Evolutionary conservation across 1,284 basidiomycete genomes (phyloP).

Genomic region (Chalciporus sp.): DNA sequence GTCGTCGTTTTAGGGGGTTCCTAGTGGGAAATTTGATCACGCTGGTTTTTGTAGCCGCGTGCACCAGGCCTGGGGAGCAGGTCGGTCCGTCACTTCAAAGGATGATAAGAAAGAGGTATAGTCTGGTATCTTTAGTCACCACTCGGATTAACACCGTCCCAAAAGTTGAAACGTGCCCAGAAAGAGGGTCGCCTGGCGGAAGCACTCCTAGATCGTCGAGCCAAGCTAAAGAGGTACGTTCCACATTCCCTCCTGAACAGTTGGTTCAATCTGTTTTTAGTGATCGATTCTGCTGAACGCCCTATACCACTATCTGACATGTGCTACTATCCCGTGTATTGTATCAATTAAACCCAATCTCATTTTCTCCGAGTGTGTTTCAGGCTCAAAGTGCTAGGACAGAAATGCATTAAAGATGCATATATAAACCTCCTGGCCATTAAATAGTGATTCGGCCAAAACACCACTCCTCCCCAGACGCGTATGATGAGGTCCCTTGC

Average conservation of each 20-base stretch:
- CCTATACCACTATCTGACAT: constrained; percentile 11
- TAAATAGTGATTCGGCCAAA: constrained; percentile 1
- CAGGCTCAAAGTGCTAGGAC: constrained; percentile 2
- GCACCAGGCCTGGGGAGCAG: constrained; percentile 88
- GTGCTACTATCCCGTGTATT: constrained; percentile 8
- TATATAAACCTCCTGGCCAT: constrained; percentile 9
- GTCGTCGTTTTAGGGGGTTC: constrained; percentile 34
- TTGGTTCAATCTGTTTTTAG: constrained; percentile 35
- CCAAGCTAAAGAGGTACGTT: constrained; percentile 88
- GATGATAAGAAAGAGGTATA: constrained; percentile 74
- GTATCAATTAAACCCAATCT: constrained; percentile 18
- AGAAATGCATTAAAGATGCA: constrained; percentile 4
- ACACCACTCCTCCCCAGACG: not conserved
- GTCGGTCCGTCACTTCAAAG: constrained; percentile 68
- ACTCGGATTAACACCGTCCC: constrained; percentile 8
- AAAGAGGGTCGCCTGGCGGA: constrained; percentile 90
- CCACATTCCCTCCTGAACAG: not conserved
- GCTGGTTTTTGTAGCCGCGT: constrained; percentile 52
- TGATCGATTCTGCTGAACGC: constrained; percentile 63
- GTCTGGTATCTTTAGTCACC: constrained; percentile 12
- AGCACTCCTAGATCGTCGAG: constrained; percentile 83
- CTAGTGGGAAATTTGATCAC: constrained; percentile 7
- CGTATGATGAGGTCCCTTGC: not conserved
- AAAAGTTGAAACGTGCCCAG: constrained; percentile 79
- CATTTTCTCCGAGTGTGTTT: constrained; percentile 1